Evolutionary conservation across 805 yeast genomes (phyloP), one percentile per base, ranked within the genome.

Genomic region (Sugiyamaella valdiviana): DNA sequence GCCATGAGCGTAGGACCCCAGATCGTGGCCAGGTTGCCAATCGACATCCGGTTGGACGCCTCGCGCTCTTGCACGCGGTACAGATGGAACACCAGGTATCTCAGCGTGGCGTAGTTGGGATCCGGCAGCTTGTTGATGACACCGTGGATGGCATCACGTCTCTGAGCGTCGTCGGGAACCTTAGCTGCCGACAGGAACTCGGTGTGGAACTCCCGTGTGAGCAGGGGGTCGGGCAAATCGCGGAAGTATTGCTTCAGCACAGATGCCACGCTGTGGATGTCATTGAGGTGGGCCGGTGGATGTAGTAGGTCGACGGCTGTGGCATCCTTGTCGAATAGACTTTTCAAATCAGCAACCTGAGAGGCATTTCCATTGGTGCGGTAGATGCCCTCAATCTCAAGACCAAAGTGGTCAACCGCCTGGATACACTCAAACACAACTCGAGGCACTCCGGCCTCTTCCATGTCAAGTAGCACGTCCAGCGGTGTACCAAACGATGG

Each of bases 1-100:
- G 82, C 77, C 63, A 93, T 75, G 45, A 93, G 68, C 1, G 86
- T 85, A 16, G 96, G 95, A 0, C 97, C 96, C 99, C 99, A 93
- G 36, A 91, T 89, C 36, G 87, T 86, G 42, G 95, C 86, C 58
- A 93, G 66, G 51, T 85, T 83, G 60, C 83, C 82, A 50, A 82
- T 74, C 42, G 80, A 80, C 99, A 93, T 93, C 62, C 93, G 76
- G 63, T 89, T 88, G 32, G 67, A 57, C 17, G 73, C 73, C 59
- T 81, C 82, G 48, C 80, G 73, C 23, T 76, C 75, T 36, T 83
- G 79, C 12, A 93, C 82, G 48, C 83, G 77, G 53, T 83, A 80
- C 52, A 93, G 76, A 65, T 93, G 99, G 74, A 91, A 87, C 1
- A 90, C 70, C 55, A 93, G 69, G 32, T 87, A 80, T 55, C 97